Percentiles rank a stretch among this genome's conserved stretches.
Evolutionary conservation across 2,329 filamentous ascomycete genomes (phyloP).

Genomic region (Penicillium sp.): DNA sequence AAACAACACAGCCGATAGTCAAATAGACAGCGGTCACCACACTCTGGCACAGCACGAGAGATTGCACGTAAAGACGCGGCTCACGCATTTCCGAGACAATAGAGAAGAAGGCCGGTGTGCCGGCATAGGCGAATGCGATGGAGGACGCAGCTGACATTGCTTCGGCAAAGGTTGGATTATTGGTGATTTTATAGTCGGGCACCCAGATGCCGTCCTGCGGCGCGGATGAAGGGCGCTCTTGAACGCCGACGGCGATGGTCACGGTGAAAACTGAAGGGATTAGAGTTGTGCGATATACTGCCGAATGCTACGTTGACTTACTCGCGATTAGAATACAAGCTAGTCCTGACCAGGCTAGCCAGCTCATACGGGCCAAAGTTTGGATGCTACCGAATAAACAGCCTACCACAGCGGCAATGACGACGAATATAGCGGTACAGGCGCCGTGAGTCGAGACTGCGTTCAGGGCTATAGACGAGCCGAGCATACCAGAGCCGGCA

Average conservation of each 20-base stretch:
- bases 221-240: conserved; percentile 14
- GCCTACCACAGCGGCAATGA: conserved; percentile 21
- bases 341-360: conserved; percentile 35
- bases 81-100: conserved; percentile 39
- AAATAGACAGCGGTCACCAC: conserved; percentile 34
- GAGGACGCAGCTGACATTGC: conserved; percentile 29
- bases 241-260: conserved; percentile 16
- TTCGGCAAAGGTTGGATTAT: conserved; percentile 21
- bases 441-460: conserved; percentile 37
- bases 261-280: conserved; percentile 12
- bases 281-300: neutral
- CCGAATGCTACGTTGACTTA: conserved; percentile 2
- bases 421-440: conserved; percentile 25
- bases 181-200: conserved; percentile 19
- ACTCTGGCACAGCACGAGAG: conserved; percentile 33
- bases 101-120: conserved; percentile 32
- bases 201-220: conserved; percentile 13
- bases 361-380: conserved; percentile 31
- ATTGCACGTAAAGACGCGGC: conserved; percentile 28
- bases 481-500: conserved; percentile 19
- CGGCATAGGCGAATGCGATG: conserved; percentile 28
- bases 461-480: conserved; percentile 40
- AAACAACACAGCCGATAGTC: conserved; percentile 40
- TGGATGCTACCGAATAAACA: conserved; percentile 30
- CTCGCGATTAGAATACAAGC: conserved; percentile 15